Evolutionary conservation across 2,329 filamentous ascomycete species (phyloP).

Genomic region (Pleoardoris graminearum): DNA sequence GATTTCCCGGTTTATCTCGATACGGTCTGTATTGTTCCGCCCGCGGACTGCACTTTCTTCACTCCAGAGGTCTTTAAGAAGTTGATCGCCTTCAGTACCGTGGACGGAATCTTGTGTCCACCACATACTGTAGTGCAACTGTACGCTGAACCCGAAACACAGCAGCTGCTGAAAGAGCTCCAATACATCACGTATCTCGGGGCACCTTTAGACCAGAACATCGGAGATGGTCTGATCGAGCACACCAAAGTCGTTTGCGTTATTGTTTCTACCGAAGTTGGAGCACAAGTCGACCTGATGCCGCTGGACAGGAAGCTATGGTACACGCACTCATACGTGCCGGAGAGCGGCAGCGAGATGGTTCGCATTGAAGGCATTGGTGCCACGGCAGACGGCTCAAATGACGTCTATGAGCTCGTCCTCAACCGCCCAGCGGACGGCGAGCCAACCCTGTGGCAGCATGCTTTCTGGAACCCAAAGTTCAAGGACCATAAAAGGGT

Average conservation of each 20-base stretch:
- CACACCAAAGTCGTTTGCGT: slow-evolving; percentile 15
- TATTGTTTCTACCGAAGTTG: slow-evolving; percentile 25
- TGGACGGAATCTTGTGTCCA: slow-evolving; percentile 17
- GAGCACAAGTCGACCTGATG: slow-evolving; percentile 13
- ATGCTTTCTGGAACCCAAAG: slow-evolving; percentile 30
- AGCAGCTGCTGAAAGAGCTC: slow-evolving; percentile 18
- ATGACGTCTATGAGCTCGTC: slow-evolving; percentile 41
- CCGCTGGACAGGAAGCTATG: slow-evolving; percentile 18
- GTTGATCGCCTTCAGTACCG: slow-evolving; percentile 11
- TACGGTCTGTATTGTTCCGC: slow-evolving; percentile 14
- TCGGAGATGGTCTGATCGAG: slow-evolving; percentile 21
- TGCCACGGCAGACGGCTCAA: slow-evolving; percentile 15
- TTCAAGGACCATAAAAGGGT: slow-evolving; percentile 34
- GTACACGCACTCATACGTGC: slow-evolving; percentile 22
- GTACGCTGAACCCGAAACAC: slow-evolving; percentile 16
- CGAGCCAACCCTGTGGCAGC: slow-evolving; percentile 33
- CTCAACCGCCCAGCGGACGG: slow-evolving; percentile 26
- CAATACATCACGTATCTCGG: slow-evolving; percentile 17
- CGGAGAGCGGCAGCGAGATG: slow-evolving; percentile 20
- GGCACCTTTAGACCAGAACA: slow-evolving; percentile 15
- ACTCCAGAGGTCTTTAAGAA: slow-evolving; percentile 16
- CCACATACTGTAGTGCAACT: slow-evolving; percentile 18
- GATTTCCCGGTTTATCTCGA: slow-evolving; percentile 13
- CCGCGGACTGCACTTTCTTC: slow-evolving; percentile 5
- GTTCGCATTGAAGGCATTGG: slow-evolving; percentile 12